Conservation (phyloP, 352 stramenopile genomes). For the Phytopythium mirpurense region DNA sequence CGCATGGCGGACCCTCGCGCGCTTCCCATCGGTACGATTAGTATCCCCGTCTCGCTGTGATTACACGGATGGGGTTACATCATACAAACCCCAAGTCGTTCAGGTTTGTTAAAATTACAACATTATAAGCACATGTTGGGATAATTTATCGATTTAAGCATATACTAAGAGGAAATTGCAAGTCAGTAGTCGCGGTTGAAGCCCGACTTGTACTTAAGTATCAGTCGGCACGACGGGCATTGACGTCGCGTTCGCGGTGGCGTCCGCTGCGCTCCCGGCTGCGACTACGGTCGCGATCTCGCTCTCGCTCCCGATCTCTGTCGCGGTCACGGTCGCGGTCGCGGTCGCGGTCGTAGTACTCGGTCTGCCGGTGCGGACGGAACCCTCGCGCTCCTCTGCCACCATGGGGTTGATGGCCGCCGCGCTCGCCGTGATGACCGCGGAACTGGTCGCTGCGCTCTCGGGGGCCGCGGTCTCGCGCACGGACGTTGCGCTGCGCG, state of each 20-base stretch:
- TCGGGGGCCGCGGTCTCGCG: constrained; percentile 21
- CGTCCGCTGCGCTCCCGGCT: constrained; percentile 12
- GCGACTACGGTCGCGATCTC: constrained; percentile 15
- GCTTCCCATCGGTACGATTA: too few relatives aligned
- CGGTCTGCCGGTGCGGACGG: constrained; percentile 24
- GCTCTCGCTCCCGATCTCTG: constrained; percentile 27
- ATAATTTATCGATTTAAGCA: not conserved
- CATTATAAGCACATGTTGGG: not conserved
- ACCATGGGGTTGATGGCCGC: constrained; percentile 4
- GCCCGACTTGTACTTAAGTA: too few relatives aligned
- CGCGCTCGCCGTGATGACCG: constrained; percentile 10
- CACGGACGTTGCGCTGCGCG: constrained; percentile 22
- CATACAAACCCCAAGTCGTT: not conserved
- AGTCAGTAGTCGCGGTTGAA: too few relatives aligned
- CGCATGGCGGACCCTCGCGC: not conserved
- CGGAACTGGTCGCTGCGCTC: constrained; percentile 31
- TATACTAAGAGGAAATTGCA: not conserved
- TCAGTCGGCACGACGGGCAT: constrained; percentile 1
- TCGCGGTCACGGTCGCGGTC: constrained; percentile 28
- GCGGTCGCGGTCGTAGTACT: constrained; percentile 32
- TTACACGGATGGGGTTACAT: too few relatives aligned
- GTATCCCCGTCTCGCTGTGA: not conserved
- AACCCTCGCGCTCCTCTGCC: constrained; percentile 17
- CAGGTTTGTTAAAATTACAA: not conserved
- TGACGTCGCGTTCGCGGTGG: constrained; percentile 5